Percentiles rank a stretch among this genome's conserved stretches.
Conservation (phyloP, 345 rosid genomes). For the Fremontodendron californicum region DNA sequence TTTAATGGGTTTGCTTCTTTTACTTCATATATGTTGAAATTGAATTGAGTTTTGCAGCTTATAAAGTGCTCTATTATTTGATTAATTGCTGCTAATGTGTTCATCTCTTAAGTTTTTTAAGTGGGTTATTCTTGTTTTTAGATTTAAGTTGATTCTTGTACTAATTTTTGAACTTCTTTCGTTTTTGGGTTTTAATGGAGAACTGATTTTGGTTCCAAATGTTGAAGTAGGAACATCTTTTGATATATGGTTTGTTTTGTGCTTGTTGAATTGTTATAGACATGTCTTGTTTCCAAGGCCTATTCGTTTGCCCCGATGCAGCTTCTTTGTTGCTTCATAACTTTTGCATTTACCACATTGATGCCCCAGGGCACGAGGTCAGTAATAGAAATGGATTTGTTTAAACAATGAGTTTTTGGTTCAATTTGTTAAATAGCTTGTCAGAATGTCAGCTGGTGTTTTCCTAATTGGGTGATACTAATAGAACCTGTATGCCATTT, state of each 20-base stretch:
- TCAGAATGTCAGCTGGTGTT: background rate
- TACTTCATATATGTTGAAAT: background rate
- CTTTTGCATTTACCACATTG: slow-evolving; percentile 66
- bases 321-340: slow-evolving; percentile 54
- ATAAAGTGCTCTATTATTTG: background rate
- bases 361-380: slow-evolving; percentile 74
- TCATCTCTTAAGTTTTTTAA: background rate
- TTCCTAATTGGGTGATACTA: slow-evolving; percentile 16
- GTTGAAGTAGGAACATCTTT: background rate
- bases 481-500: slow-evolving; percentile 28
- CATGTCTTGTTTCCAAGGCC: slow-evolving; percentile 54
- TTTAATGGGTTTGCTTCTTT: background rate
- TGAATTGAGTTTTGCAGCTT: background rate
- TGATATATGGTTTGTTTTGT: background rate
- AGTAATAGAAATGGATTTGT: slow-evolving; percentile 21
- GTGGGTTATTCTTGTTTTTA: background rate
- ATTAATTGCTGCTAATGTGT: background rate
- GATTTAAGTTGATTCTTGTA: background rate
- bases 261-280: slow-evolving; percentile 25
- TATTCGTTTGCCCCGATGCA: slow-evolving; percentile 49
- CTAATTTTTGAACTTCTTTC: background rate
- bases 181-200: background rate
- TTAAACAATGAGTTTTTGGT: background rate
- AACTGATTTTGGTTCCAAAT: background rate
- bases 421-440: background rate